phyloP scores from a whole-genome alignment of 1,284 basidiomycete species.

The Amylostereum areolatum region DNA sequence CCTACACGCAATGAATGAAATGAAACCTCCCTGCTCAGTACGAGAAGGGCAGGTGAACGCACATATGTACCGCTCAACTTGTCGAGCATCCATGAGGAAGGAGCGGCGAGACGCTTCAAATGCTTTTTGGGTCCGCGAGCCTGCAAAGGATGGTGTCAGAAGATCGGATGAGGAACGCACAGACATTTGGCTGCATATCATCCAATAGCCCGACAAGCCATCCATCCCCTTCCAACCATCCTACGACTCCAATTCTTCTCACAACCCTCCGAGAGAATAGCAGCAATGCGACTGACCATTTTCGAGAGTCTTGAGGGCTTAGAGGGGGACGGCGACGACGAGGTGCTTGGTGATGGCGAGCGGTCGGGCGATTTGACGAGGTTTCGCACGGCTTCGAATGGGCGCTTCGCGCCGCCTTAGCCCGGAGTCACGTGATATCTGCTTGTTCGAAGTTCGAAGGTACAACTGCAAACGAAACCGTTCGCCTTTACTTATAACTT shows the following conservation, averaged over 20 bases:
- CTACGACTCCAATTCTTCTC: neutral
- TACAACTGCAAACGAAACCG: no score
- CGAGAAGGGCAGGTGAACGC: constrained; percentile 26
- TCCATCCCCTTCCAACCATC: neutral
- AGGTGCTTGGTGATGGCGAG: no score
- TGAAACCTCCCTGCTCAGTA: neutral
- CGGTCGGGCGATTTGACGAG: no score
- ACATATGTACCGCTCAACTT: constrained; percentile 98
- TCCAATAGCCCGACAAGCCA: constrained; percentile 1
- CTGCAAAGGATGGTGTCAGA: constrained; percentile 32
- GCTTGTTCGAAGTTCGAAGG: no score
- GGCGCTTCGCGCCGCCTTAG: no score
- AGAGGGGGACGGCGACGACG: no score
- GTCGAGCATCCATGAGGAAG: constrained; percentile 99
- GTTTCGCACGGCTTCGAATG: no score
- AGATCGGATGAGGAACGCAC: neutral
- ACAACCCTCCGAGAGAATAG: no score
- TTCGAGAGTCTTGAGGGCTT: no score
- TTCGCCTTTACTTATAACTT: no score
- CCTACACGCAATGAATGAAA: constrained; percentile 39
- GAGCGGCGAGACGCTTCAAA: constrained; percentile 95
- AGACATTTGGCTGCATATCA: neutral
- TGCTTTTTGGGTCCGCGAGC: constrained; percentile 99
- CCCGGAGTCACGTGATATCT: no score
- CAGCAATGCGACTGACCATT: no score